Conservation (phyloP, 306 rosid species). For the Fagus sylvatica region DNA sequence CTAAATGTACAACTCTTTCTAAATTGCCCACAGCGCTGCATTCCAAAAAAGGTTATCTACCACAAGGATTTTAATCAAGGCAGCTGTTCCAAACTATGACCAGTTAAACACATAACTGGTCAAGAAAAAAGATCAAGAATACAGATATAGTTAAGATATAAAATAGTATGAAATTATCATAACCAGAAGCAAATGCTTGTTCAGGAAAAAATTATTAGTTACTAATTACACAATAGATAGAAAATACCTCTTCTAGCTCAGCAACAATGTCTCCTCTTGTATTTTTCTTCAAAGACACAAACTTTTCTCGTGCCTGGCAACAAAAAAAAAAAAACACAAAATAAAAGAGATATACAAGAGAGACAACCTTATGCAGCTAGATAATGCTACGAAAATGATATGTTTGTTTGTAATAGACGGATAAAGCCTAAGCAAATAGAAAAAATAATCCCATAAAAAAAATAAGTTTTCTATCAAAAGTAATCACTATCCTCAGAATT, state of each 20-base stretch:
- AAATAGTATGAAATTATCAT: neutral
- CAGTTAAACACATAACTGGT: neutral
- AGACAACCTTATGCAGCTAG: neutral
- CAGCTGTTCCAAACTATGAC: too few species aligned
- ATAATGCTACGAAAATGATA: too few species aligned
- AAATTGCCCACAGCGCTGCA: too few species aligned
- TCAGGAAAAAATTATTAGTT: neutral
- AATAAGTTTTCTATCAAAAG: too few species aligned
- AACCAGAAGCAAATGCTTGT: neutral
- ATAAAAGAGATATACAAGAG: constrained; percentile 11
- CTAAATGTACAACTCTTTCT: too few species aligned
- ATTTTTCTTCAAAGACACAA: constrained; percentile 87
- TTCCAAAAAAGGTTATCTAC: too few species aligned
- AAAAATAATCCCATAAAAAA: too few species aligned
- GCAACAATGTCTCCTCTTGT: constrained; percentile 83
- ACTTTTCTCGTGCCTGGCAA: constrained; percentile 84
- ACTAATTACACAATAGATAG: constrained; percentile 28
- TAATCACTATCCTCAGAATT: too few species aligned
- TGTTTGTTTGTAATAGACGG: too few species aligned
- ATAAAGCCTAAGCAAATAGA: too few species aligned
- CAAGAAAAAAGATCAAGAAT: constrained; percentile 10
- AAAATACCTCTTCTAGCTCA: constrained; percentile 81
- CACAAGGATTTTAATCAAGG: too few species aligned
- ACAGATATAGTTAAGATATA: neutral
- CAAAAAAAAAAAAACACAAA: constrained; percentile 9